A percentile compares a stretch with the other conserved stretches of the same genome.
phyloP scores from a whole-genome alignment of 176 grass and related monocot species.

The Melocanna baccifera region DNA sequence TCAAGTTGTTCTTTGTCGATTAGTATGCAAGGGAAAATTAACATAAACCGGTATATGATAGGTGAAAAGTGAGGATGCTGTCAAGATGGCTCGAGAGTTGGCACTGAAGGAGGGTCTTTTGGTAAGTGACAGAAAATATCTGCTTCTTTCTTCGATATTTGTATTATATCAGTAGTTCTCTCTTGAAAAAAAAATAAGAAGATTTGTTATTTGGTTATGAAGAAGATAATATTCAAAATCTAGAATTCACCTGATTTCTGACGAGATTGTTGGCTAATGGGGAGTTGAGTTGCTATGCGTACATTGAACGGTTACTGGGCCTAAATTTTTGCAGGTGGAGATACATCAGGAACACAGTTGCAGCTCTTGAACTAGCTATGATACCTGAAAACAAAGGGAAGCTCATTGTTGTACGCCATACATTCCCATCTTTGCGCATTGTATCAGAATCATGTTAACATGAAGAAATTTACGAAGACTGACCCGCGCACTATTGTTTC shows the following conservation, averaged over 20 bases:
- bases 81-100: constrained; percentile 73
- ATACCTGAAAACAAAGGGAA: constrained; percentile 89
- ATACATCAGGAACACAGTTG: constrained; percentile 92
- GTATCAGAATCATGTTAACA: not conserved
- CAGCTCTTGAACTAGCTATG: constrained; percentile 67
- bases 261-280: not conserved
- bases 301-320: not conserved
- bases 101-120: constrained; percentile 80
- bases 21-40: too few species aligned
- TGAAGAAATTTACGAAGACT: not conserved
- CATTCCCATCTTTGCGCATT: not conserved
- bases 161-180: not conserved
- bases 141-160: not conserved
- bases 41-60: too few species aligned
- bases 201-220: not conserved
- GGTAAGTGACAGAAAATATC: constrained; percentile 32
- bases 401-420: constrained; percentile 74
- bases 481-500: not conserved
- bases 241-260: not conserved
- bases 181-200: not conserved
- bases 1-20: too few species aligned
- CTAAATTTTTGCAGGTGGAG: constrained; percentile 51
- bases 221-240: not conserved
- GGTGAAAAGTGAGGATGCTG: too few species aligned
- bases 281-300: not conserved